These are phyloP conservation scores for Anaeromyces robustus DNA, from an alignment of 192 early-diverging fungal species.

Conservation along the genomic window DNA sequence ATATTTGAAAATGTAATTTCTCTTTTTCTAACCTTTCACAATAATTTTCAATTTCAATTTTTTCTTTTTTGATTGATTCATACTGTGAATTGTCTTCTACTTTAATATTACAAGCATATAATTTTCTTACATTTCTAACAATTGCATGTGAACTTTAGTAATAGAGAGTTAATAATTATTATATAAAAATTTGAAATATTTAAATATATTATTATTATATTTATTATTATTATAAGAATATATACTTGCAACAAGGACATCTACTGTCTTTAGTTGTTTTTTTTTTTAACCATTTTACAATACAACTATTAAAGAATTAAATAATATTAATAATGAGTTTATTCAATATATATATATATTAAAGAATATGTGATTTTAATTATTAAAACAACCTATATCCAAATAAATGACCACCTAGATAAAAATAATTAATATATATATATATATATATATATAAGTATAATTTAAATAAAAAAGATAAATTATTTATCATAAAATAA, in stretches of 20 bases:
- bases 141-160: not conserved
- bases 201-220: no score
- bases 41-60: not conserved
- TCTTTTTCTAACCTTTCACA: not conserved
- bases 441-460: no score
- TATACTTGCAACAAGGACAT: not conserved
- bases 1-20: not conserved
- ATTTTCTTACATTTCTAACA: not conserved
- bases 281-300: not conserved
- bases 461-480: no score
- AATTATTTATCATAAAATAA: no score
- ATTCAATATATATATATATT: no score
- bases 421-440: no score
- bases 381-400: no score
- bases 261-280: not conserved
- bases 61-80: not conserved
- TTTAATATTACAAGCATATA: not conserved
- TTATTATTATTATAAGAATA: not conserved
- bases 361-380: no score
- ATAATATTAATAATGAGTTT: no score
- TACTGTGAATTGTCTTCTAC: not conserved
- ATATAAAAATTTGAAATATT: no score
- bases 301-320: not conserved
- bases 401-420: no score
- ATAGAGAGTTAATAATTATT: no score